Percentiles rank a stretch among this genome's conserved stretches.
Evolutionary conservation across 495 filamentous ascomycete genomes (phyloP).

Genomic region (Penicillium waksmanii): DNA sequence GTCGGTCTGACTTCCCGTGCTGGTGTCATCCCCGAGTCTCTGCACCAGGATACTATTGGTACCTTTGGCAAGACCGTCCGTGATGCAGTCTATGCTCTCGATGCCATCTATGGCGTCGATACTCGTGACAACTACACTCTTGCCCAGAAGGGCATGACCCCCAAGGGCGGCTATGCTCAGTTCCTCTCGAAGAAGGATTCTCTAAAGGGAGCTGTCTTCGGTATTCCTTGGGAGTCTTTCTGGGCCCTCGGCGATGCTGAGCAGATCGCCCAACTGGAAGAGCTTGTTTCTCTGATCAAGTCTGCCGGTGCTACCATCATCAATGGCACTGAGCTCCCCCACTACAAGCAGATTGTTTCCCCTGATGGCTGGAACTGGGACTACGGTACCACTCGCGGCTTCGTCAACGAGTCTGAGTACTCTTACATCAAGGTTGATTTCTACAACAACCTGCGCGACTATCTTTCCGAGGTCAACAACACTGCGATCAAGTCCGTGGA

Average conservation of each 20-base stretch:
- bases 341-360: conserved; percentile 61
- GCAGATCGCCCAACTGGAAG: conserved; percentile 55
- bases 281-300: conserved; percentile 57
- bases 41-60: conserved; percentile 70
- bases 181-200: conserved; percentile 56
- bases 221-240: conserved; percentile 70
- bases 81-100: conserved; percentile 67
- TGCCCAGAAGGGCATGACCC: conserved; percentile 57
- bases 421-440: conserved; percentile 75
- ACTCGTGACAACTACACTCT: conserved; percentile 61
- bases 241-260: conserved; percentile 61
- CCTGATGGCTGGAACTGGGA: conserved; percentile 75
- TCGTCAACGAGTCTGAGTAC: conserved; percentile 71
- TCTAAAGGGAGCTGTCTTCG: conserved; percentile 66
- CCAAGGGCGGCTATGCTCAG: conserved; percentile 56
- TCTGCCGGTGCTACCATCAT: conserved; percentile 68
- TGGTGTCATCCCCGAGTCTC: conserved; percentile 66
- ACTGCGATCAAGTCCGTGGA: conserved; percentile 65
- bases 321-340: conserved; percentile 69
- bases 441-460: conserved; percentile 71
- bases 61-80: conserved; percentile 66
- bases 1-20: conserved; percentile 56
- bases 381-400: conserved; percentile 64
- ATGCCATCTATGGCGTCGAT: conserved; percentile 68
- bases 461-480: conserved; percentile 67